Evolutionary conservation across 495 filamentous ascomycete genomes (phyloP).

Genomic region (Haplographium delicatum): DNA sequence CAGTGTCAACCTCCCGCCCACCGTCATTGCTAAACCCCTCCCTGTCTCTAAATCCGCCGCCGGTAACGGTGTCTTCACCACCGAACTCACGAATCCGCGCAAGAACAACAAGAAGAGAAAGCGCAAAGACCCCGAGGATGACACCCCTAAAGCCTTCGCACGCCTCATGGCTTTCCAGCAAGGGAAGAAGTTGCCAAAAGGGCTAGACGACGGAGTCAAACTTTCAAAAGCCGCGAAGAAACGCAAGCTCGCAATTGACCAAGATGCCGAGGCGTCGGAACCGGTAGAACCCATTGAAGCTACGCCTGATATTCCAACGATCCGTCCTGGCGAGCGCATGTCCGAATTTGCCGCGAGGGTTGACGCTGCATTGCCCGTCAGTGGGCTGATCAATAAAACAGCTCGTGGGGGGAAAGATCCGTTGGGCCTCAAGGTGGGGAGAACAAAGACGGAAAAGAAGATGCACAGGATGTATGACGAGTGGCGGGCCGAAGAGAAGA

Average conservation of each 20-base stretch:
- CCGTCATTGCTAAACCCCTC: slow-evolving; percentile 62
- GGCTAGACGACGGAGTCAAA: slow-evolving; percentile 62
- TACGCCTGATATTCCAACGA: slow-evolving; percentile 47
- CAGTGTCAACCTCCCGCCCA: slow-evolving; percentile 73
- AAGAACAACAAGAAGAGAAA: slow-evolving; percentile 39
- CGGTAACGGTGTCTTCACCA: slow-evolving; percentile 25
- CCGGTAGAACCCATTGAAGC: slow-evolving; percentile 12
- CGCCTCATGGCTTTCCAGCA: slow-evolving; percentile 68
- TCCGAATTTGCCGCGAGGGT: slow-evolving; percentile 81
- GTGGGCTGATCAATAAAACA: slow-evolving; percentile 52
- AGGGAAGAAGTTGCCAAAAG: slow-evolving; percentile 52
- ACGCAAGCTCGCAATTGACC: neutral
- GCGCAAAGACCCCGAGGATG: slow-evolving; percentile 52
- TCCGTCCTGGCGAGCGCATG: slow-evolving; percentile 75
- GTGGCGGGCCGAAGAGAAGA: slow-evolving; percentile 65
- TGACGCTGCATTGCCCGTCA: slow-evolving; percentile 75
- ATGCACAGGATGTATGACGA: slow-evolving; percentile 74
- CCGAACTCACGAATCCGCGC: slow-evolving; percentile 15
- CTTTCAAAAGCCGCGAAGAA: slow-evolving; percentile 45
- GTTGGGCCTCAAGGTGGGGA: slow-evolving; percentile 48
- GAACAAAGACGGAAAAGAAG: slow-evolving; percentile 75
- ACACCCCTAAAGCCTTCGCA: slow-evolving; percentile 81
- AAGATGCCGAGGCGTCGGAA: slow-evolving; percentile 12
- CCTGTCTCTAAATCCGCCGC: slow-evolving; percentile 42
- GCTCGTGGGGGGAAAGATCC: slow-evolving; percentile 43